Evolutionary conservation across 1,284 basidiomycete species (phyloP).

Genomic region (Grifola frondosa): DNA sequence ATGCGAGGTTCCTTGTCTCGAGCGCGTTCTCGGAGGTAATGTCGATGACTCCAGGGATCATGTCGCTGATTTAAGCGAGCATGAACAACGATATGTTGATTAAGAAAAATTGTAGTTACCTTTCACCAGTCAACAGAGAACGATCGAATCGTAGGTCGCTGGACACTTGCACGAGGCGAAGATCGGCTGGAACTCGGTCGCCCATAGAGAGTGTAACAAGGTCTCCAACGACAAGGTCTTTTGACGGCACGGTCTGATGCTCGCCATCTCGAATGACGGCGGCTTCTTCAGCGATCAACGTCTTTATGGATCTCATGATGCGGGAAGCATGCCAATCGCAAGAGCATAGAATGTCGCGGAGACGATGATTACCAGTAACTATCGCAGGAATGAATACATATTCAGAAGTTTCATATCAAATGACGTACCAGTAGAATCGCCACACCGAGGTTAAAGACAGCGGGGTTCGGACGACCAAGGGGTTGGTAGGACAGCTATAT

Average conservation of each 20-base stretch:
- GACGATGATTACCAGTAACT: conserved; percentile 35
- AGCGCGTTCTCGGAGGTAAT: conserved; percentile 55
- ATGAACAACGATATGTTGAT: too few species aligned
- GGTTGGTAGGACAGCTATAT: conserved; percentile 48
- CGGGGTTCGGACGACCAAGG: conserved; percentile 46
- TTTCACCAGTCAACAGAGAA: conserved; percentile 63
- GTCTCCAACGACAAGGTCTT: conserved; percentile 34
- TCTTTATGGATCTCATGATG: conserved; percentile 52
- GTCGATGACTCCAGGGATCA: conserved; percentile 50
- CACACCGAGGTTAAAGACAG: conserved; percentile 46
- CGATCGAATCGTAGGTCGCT: conserved; percentile 61
- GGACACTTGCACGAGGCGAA: conserved; percentile 47
- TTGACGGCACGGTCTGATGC: conserved; percentile 26
- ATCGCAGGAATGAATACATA: conserved; percentile 45
- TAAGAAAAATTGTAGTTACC: conserved; percentile 23
- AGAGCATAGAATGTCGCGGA: conserved; percentile 39
- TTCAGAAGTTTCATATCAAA: conserved; percentile 41
- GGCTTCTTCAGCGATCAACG: conserved; percentile 50
- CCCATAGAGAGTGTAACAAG: conserved; percentile 39
- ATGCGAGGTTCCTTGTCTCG: conserved; percentile 63
- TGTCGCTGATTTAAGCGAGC: conserved; percentile 33
- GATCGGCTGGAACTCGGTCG: conserved; percentile 44
- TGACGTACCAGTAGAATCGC: conserved; percentile 47
- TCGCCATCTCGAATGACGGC: conserved; percentile 46
- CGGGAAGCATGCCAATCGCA: conserved; percentile 44